A percentile compares a stretch with the other conserved stretches of the same genome.
phyloP scores from a whole-genome alignment of 352 stramenopile species.

The Achlya hypogyna region DNA sequence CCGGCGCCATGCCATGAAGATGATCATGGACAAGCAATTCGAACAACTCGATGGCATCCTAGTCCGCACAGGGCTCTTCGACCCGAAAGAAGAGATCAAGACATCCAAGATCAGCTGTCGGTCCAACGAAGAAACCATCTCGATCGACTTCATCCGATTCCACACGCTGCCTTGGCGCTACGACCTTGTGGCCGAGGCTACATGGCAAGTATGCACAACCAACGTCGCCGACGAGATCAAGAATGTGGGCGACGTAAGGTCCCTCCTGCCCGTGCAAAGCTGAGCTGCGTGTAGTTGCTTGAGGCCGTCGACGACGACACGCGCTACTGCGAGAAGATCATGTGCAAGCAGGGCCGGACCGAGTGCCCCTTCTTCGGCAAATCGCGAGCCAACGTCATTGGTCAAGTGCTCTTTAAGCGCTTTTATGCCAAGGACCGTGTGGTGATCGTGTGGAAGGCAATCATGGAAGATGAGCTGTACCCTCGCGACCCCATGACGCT shows the following conservation, averaged over 20 bases:
- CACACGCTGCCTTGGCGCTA: background rate
- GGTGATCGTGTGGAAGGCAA: constrained; percentile 18
- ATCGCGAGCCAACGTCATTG: constrained; percentile 8
- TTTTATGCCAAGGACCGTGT: background rate
- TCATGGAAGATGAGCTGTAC: constrained; percentile 18
- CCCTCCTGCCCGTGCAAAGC: no score
- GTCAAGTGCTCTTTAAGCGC: constrained; percentile 4
- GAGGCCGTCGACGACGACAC: constrained; percentile 12
- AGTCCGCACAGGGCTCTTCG: constrained; percentile 12
- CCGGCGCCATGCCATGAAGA: constrained; percentile 9
- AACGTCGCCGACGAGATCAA: constrained; percentile 8
- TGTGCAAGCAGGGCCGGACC: constrained; percentile 5
- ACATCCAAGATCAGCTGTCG: constrained; percentile 12
- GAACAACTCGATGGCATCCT: constrained; percentile 16
- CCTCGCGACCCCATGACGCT: background rate
- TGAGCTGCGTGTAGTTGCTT: background rate
- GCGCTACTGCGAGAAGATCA: constrained; percentile 7
- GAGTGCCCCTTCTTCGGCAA: constrained; percentile 18
- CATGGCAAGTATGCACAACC: constrained; percentile 3
- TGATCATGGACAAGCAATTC: constrained; percentile 18
- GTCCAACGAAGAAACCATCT: background rate
- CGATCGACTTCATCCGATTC: constrained; percentile 6
- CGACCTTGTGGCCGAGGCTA: background rate
- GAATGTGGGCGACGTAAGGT: background rate
- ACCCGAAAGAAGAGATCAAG: constrained; percentile 15